These are phyloP conservation scores for Myxozyma geophila DNA, from an alignment of 805 yeast species.

Conservation along the genomic window DNA sequence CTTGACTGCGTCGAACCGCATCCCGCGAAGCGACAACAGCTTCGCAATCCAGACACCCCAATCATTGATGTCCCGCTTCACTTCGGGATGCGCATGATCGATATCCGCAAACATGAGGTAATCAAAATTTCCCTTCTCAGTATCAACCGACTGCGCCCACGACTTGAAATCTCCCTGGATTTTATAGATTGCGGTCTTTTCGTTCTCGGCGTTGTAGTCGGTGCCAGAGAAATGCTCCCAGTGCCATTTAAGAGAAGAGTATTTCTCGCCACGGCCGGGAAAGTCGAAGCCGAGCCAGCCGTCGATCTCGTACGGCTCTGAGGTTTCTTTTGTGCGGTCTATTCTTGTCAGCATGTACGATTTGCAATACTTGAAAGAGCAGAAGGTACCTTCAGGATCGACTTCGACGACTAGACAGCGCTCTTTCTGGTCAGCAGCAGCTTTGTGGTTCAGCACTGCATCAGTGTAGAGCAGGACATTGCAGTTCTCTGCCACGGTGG, in stretches of 20 bases:
- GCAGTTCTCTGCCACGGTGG: constrained; percentile 16
- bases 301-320: constrained; percentile 32
- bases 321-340: constrained; percentile 29
- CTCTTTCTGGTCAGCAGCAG: constrained; percentile 33
- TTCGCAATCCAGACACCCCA: constrained; percentile 36
- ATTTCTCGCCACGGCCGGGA: constrained; percentile 34
- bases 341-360: background rate
- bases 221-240: constrained; percentile 37
- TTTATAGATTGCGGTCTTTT: constrained; percentile 33
- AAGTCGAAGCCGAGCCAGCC: constrained; percentile 36
- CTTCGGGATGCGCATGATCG: constrained; percentile 35
- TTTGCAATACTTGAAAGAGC: background rate
- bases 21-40: constrained; percentile 28
- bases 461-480: constrained; percentile 20
- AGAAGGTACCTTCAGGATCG: constrained; percentile 22
- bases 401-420: constrained; percentile 29
- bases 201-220: constrained; percentile 30
- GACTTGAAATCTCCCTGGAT: constrained; percentile 31
- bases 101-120: constrained; percentile 38
- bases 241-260: constrained; percentile 33
- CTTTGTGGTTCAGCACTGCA: constrained; percentile 35
- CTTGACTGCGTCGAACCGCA: constrained; percentile 37
- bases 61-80: constrained; percentile 26
- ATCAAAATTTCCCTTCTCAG: constrained; percentile 37
- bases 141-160: constrained; percentile 32